A percentile compares a stretch with the other conserved stretches of the same genome.
Evolutionary conservation across 2,329 filamentous ascomycete species (phyloP).

Genomic region (Apiospora sp.): DNA sequence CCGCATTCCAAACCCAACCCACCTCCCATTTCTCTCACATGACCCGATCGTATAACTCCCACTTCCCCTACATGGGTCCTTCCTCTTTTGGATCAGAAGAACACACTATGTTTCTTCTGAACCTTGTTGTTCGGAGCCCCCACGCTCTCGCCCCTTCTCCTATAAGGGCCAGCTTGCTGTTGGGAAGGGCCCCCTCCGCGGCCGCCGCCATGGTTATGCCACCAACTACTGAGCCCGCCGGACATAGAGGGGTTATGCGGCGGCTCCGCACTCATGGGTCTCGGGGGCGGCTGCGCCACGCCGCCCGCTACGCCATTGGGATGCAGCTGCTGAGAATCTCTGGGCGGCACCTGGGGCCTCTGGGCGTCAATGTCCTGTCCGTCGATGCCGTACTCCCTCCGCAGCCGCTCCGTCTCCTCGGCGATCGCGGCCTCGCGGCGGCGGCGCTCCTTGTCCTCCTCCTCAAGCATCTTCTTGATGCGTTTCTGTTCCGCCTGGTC

Average conservation of each 20-base stretch:
- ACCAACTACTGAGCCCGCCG: conserved; percentile 41
- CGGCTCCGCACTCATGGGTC: conserved; percentile 59
- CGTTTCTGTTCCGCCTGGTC: conserved; percentile 64
- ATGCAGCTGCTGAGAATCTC: conserved; percentile 40
- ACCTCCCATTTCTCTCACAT: background rate
- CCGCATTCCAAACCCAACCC: background rate
- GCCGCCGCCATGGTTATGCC: conserved; percentile 34
- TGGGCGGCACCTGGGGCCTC: conserved; percentile 44
- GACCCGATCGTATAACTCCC: background rate
- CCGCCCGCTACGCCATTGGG: conserved; percentile 29
- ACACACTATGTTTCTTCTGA: conserved; percentile 57
- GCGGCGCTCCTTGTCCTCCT: conserved; percentile 68
- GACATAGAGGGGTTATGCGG: conserved; percentile 29
- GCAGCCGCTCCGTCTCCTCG: conserved; percentile 83
- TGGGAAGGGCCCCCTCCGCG: conserved; percentile 39
- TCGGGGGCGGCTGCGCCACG: conserved; percentile 43
- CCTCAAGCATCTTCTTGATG: conserved; percentile 71
- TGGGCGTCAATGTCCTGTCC: conserved; percentile 49
- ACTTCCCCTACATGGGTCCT: background rate
- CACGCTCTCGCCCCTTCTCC: conserved; percentile 41
- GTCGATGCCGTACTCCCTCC: conserved; percentile 70
- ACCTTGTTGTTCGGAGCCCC: conserved; percentile 51
- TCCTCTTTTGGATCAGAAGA: conserved; percentile 45
- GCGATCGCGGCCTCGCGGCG: conserved; percentile 69
- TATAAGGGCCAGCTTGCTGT: conserved; percentile 53